Percentiles rank a stretch among this genome's conserved stretches.
Conservation (phyloP, 495 filamentous ascomycete species). For the Xanthoparmelia taractica region DNA sequence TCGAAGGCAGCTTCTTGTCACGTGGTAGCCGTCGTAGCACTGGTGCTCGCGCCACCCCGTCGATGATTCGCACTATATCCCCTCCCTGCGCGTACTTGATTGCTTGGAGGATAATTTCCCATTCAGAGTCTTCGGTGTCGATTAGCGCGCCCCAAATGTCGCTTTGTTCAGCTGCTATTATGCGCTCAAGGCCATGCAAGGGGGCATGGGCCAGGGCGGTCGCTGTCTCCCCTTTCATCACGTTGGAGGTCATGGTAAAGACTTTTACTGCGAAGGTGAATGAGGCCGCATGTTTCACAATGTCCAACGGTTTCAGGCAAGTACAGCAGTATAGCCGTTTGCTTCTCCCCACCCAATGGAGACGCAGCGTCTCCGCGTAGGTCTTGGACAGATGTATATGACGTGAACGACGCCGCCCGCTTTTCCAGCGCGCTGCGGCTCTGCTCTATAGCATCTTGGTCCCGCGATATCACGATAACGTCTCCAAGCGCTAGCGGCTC, state of each 20-base stretch:
- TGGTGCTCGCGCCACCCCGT: conserved; percentile 34
- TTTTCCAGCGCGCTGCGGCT: background rate
- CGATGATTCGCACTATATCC: conserved; percentile 41
- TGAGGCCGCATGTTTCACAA: conserved; percentile 27
- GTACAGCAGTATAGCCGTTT: conserved; percentile 27
- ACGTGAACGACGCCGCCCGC: background rate
- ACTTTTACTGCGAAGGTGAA: conserved; percentile 22
- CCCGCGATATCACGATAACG: conserved; percentile 26
- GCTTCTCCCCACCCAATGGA: conserved; percentile 1
- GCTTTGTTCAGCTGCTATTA: conserved; percentile 36
- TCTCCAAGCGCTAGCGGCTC: conserved; percentile 25
- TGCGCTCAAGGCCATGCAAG: conserved; percentile 33
- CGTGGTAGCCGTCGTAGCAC: conserved; percentile 31
- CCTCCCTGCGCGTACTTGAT: conserved; percentile 33
- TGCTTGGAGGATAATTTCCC: conserved; percentile 27
- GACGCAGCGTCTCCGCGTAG: background rate
- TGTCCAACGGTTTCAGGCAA: conserved; percentile 23
- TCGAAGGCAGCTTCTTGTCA: conserved; percentile 9
- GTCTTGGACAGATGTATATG: background rate
- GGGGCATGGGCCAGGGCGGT: conserved; percentile 34
- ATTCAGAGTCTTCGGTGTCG: conserved; percentile 25
- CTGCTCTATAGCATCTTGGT: background rate
- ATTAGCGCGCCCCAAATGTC: conserved; percentile 36
- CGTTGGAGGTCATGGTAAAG: conserved; percentile 27
- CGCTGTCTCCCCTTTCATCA: conserved; percentile 15